A percentile compares a stretch with the other conserved stretches of the same genome.
Evolutionary conservation across 306 rosid species (phyloP).

Genomic region (Macrotyloma uniflorum): DNA sequence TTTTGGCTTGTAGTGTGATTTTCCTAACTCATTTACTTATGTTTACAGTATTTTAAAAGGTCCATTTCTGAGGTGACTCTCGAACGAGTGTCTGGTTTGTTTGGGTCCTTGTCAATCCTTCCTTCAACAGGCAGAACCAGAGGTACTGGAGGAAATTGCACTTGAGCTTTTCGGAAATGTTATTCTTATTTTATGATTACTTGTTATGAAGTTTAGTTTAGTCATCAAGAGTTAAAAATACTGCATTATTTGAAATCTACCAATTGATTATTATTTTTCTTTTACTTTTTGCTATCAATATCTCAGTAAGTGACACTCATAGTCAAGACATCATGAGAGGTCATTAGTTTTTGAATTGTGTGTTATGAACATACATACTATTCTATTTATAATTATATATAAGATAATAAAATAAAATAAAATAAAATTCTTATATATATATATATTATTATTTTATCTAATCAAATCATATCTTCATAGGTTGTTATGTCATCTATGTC

Average conservation of each 20-base stretch:
- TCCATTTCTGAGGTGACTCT: constrained; percentile 78
- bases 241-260: background rate
- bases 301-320: background rate
- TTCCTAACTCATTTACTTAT: constrained; percentile 42
- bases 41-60: constrained; percentile 62
- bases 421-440: no score
- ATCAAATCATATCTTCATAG: no score
- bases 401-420: no score
- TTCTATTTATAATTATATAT: no score
- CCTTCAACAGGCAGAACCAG: constrained; percentile 58
- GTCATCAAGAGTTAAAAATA: background rate
- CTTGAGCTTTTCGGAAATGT: background rate
- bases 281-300: background rate
- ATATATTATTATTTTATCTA: no score
- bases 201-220: background rate
- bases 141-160: constrained; percentile 52
- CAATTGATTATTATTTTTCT: background rate
- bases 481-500: background rate
- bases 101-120: constrained; percentile 68
- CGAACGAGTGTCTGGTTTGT: constrained; percentile 63
- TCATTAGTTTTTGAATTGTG: background rate
- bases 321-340: background rate
- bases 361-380: no score
- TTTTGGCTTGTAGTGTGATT: constrained; percentile 11
- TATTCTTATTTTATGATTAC: constrained; percentile 9